Percentiles rank a stretch among this genome's conserved stretches.
These are phyloP conservation scores for Rhododendron mucronatum DNA, from an alignment of 148 eudicot genomes.

Conservation along the genomic window DNA sequence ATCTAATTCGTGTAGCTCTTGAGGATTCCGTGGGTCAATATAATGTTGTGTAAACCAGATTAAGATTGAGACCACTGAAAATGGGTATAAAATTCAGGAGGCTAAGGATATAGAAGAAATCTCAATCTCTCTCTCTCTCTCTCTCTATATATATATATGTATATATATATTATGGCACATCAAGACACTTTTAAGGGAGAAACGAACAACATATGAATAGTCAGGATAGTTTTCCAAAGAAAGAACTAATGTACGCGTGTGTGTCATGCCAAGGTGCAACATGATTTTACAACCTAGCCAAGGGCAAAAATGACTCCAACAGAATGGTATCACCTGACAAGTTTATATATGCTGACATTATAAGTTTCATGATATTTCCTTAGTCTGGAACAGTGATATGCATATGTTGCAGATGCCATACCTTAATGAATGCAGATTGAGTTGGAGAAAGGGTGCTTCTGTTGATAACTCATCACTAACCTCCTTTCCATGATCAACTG, in stretches of 20 bases:
- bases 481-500: conserved; percentile 32
- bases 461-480: conserved; percentile 25
- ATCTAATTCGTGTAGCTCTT: no score
- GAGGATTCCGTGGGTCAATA: no score
- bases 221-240: background rate
- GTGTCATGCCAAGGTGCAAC: background rate
- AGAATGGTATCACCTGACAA: background rate
- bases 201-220: background rate
- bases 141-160: no score
- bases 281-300: background rate
- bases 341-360: background rate
- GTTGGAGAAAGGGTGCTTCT: conserved; percentile 30
- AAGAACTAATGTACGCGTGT: background rate
- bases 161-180: no score
- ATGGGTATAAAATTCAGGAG: conserved; percentile 11
- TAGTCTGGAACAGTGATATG: background rate
- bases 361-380: background rate
- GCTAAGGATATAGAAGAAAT: conserved; percentile 2
- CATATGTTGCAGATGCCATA: conserved; percentile 19
- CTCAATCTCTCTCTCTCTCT: no score
- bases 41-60: background rate
- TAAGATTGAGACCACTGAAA: conserved; percentile 8
- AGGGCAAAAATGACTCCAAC: background rate
- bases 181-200: background rate
- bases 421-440: conserved; percentile 59